Base-by-base conservation (phyloP, 2,329 filamentous ascomycete species). In the Cordyceps pruinosa region DNA sequence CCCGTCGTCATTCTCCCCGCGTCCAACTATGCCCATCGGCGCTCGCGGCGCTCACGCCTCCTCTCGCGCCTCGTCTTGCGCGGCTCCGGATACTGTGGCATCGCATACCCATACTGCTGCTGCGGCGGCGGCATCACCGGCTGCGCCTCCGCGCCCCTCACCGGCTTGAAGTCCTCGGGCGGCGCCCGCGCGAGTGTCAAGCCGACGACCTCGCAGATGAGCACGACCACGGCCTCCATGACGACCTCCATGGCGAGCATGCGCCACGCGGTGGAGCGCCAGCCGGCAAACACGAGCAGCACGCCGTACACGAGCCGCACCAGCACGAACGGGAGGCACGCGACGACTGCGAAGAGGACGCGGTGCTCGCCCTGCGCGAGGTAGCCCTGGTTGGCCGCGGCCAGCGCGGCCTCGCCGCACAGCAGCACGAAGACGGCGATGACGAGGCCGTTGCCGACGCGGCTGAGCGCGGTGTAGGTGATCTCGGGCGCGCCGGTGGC, bases 311-410 rank as follows among this genome's bases (percentile, higher is more conserved):
- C 58, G 19, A 72, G 62, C 30, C 69, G 67, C 19, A 71, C 68
- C 8, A 68, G 46, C 42, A 70, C 65, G 53, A 72, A 70, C 4
- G 70, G 70, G 9, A 71, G 51, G 44, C 68, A 70, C 26, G 63
- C 57, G n/a, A 63, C 50, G 42, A 75, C 68, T 13, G 69, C 70
- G 28, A 80, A 72, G 10, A 85, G 69, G 41, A 85, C 76, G 17
- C 78, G 76, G 60, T 78, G 77, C 66, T 84, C 82, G n/a, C 82
- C 72, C 59, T 81, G 66, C 37, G 72, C 73, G 21, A 75, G 62
- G 41, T 64, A 66, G 56, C 70, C 66, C 37, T 71, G 72, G 62
- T 73, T 74, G 35, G 72, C 66, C 19, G 75, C 56, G 23, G 68
- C 68, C n/a, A 79, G 55, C 26, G 76, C 44, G 5, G 71, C 66